A percentile compares a stretch with the other conserved stretches of the same genome.
These are phyloP conservation scores for Pseudocercospora crystallina DNA, from an alignment of 2,329 filamentous ascomycete species.

Conservation along the genomic window DNA sequence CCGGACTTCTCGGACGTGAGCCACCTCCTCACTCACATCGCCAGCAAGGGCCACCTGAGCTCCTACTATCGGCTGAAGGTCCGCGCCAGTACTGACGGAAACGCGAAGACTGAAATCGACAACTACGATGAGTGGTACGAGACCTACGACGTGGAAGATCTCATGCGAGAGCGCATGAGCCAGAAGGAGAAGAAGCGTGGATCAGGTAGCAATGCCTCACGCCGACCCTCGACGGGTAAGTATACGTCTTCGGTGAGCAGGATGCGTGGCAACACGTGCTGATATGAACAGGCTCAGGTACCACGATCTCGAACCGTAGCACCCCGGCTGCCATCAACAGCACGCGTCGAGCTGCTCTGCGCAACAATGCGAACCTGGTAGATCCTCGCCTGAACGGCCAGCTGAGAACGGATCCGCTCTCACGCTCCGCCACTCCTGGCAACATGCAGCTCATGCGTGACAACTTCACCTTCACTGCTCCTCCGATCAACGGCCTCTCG, in stretches of 20 bases:
- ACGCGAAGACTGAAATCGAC: constrained; percentile 62
- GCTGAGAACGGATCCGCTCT: constrained; percentile 27
- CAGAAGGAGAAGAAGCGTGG: constrained; percentile 65
- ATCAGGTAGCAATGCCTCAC: constrained; percentile 12
- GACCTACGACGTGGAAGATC: constrained; percentile 65
- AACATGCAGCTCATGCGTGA: too few species aligned
- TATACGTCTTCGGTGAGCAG: neutral
- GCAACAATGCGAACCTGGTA: constrained; percentile 29
- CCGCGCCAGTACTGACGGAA: constrained; percentile 57
- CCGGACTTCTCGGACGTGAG: constrained; percentile 86
- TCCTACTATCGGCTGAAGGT: constrained; percentile 80
- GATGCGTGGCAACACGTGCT: too few species aligned
- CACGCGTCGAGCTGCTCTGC: constrained; percentile 16
- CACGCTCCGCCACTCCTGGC: constrained; percentile 26
- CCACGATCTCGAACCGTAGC: constrained; percentile 25
- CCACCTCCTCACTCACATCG: constrained; percentile 86
- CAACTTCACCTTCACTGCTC: too few species aligned
- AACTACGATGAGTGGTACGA: constrained; percentile 78
- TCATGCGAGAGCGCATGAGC: constrained; percentile 76
- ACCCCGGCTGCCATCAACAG: constrained; percentile 19
- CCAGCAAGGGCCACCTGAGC: constrained; percentile 88
- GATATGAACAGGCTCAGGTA: neutral
- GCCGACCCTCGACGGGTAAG: constrained; percentile 22
- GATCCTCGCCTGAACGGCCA: constrained; percentile 32
- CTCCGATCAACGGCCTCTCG: too few species aligned